A percentile compares a stretch with the other conserved stretches of the same genome.
These are phyloP conservation scores for Boletus barrowsii DNA, from an alignment of 768 basidiomycete species.

Conservation along the genomic window DNA sequence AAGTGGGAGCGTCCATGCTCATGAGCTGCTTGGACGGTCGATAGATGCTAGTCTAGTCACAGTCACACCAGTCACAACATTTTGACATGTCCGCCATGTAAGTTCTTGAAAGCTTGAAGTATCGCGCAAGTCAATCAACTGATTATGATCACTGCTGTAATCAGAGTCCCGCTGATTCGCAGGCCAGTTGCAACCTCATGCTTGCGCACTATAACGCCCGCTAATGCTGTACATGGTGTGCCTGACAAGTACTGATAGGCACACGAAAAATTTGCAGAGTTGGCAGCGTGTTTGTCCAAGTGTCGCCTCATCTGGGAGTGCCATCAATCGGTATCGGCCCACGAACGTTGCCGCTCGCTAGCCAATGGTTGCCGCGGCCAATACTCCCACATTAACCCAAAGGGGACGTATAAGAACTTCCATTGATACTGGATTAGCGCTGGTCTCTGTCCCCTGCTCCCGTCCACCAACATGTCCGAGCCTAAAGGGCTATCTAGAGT, in stretches of 20 bases:
- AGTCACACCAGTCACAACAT: too few relatives aligned
- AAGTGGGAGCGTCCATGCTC: too few relatives aligned
- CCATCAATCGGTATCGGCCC: neutral
- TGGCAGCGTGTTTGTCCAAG: neutral
- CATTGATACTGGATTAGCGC: neutral
- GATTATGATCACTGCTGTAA: neutral
- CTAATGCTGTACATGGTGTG: neutral
- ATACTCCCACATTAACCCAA: neutral
- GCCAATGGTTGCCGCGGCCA: constrained; percentile 12
- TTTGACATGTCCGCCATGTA: too few relatives aligned
- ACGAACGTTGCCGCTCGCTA: constrained; percentile 22
- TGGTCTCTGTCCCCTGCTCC: neutral
- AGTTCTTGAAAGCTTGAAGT: too few relatives aligned
- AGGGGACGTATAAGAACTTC: constrained; percentile 8
- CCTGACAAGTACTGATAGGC: neutral
- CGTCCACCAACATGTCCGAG: constrained; percentile 18
- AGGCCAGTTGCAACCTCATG: neutral
- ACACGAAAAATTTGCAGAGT: neutral
- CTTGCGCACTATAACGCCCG: neutral
- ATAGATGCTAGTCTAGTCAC: too few relatives aligned
- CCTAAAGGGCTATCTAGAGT: constrained; percentile 44
- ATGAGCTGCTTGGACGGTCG: too few relatives aligned
- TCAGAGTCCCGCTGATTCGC: neutral
- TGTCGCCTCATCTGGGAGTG: too few relatives aligned
- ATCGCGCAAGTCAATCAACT: neutral